These are phyloP conservation scores for Emericellopsis terricola DNA, from an alignment of 495 filamentous ascomycete species.

Conservation along the genomic window DNA sequence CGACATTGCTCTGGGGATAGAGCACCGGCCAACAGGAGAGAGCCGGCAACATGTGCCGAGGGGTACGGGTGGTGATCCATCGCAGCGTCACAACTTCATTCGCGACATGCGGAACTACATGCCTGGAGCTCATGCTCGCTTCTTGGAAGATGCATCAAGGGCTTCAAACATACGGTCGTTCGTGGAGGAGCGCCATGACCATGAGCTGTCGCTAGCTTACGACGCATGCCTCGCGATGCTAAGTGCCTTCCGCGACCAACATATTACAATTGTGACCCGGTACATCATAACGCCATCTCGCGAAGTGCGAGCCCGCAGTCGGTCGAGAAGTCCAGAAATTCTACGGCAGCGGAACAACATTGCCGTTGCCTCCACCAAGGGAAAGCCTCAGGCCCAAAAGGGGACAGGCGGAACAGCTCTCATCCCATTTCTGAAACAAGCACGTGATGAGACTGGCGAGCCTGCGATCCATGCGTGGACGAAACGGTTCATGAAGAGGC, in stretches of 20 bases:
- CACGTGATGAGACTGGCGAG: constrained; percentile 88
- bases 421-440: constrained; percentile 89
- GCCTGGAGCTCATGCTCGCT: constrained; percentile 81
- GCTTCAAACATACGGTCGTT: constrained; percentile 83
- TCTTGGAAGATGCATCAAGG: constrained; percentile 58
- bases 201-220: constrained; percentile 56
- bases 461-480: constrained; percentile 78
- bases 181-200: constrained; percentile 46
- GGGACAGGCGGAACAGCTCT: constrained; percentile 87
- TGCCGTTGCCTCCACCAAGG: constrained; percentile 36
- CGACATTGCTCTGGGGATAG: constrained; percentile 73
- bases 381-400: constrained; percentile 16
- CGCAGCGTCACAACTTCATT: constrained; percentile 73
- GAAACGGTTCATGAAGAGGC: constrained; percentile 46
- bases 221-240: constrained; percentile 87
- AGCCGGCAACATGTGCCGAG: constrained; percentile 26
- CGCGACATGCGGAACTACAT: constrained; percentile 94
- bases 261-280: constrained; percentile 88
- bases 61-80: constrained; percentile 31
- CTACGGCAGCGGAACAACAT: constrained; percentile 39
- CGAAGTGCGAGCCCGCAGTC: constrained; percentile 26
- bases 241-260: constrained; percentile 75
- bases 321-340: constrained; percentile 24
- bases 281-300: constrained; percentile 70
- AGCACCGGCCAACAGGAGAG: constrained; percentile 81